Conservation (phyloP, 305 asterid species). For the Euphrasia arctica region DNA sequence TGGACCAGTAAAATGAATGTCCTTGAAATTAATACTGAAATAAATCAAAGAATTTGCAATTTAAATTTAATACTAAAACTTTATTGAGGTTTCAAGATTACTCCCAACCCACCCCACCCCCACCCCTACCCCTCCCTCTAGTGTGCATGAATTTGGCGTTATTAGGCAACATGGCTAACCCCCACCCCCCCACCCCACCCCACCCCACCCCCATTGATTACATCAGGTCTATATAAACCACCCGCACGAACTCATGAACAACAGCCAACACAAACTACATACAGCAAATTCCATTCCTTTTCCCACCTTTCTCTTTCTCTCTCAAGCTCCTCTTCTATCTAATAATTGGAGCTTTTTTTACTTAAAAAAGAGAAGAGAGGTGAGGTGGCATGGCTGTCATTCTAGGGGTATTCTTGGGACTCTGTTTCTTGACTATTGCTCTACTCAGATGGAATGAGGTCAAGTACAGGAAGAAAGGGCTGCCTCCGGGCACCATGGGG, state of each 20-base stretch:
- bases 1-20: constrained; percentile 23
- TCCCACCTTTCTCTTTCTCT: constrained; percentile 40
- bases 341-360: constrained; percentile 36
- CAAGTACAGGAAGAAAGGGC: constrained; percentile 69
- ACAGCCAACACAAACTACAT: constrained; percentile 41
- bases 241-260: constrained; percentile 67
- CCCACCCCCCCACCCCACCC: constrained; percentile 22
- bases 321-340: constrained; percentile 34
- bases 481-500: constrained; percentile 99
- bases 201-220: constrained; percentile 31
- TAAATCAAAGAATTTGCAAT: constrained; percentile 18
- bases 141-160: constrained; percentile 66
- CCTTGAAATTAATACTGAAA: constrained; percentile 9
- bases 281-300: constrained; percentile 45
- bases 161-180: constrained; percentile 40
- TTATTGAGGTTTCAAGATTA: constrained; percentile 36
- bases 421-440: constrained; percentile 64
- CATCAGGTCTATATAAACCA: constrained; percentile 79
- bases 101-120: constrained; percentile 27
- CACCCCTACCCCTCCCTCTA: constrained; percentile 15
- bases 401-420: constrained; percentile 54
- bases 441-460: constrained; percentile 85
- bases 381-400: constrained; percentile 52
- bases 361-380: constrained; percentile 13
- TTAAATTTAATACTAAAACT: neutral